Conservation (phyloP, 331 rosid species). For the Arachis monticola region DNA sequence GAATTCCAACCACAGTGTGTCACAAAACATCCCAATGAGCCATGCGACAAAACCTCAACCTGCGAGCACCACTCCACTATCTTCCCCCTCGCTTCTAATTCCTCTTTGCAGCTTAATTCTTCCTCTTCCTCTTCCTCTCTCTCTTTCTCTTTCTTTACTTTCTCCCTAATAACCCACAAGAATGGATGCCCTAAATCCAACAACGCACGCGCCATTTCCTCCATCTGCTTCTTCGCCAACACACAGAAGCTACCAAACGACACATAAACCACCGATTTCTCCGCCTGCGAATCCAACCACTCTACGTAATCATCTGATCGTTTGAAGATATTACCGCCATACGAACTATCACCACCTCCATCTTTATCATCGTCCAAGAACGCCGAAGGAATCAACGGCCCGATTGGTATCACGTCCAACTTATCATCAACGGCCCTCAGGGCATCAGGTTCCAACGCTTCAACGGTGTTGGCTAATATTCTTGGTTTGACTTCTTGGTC, state of each 20-base stretch:
- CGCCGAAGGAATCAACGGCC: constrained; percentile 49
- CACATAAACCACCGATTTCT: constrained; percentile 58
- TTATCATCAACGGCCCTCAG: constrained; percentile 35
- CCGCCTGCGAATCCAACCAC: constrained; percentile 58
- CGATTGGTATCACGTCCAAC: constrained; percentile 35
- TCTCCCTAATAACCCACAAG: constrained; percentile 49
- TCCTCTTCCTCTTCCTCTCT: constrained; percentile 6
- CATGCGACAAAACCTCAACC: constrained; percentile 44
- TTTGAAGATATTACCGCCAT: constrained; percentile 41
- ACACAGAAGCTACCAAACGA: constrained; percentile 59
- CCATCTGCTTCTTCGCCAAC: constrained; percentile 52
- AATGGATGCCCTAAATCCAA: constrained; percentile 49
- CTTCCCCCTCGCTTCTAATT: constrained; percentile 36
- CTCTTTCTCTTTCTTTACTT: background rate
- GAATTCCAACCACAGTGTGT: constrained; percentile 68
- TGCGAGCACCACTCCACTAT: constrained; percentile 57
- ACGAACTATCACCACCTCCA: constrained; percentile 27
- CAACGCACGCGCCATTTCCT: constrained; percentile 57
- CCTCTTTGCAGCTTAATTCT: constrained; percentile 33
- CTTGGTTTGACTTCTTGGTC: constrained; percentile 33
- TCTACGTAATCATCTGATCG: constrained; percentile 15
- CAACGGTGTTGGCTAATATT: constrained; percentile 58
- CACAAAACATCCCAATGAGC: constrained; percentile 51
- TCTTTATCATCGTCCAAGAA: constrained; percentile 35
- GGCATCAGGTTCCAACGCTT: constrained; percentile 56